A percentile compares a stretch with the other conserved stretches of the same genome.
Conservation (phyloP, 331 rosid genomes). For the Spiraea crenata region DNA sequence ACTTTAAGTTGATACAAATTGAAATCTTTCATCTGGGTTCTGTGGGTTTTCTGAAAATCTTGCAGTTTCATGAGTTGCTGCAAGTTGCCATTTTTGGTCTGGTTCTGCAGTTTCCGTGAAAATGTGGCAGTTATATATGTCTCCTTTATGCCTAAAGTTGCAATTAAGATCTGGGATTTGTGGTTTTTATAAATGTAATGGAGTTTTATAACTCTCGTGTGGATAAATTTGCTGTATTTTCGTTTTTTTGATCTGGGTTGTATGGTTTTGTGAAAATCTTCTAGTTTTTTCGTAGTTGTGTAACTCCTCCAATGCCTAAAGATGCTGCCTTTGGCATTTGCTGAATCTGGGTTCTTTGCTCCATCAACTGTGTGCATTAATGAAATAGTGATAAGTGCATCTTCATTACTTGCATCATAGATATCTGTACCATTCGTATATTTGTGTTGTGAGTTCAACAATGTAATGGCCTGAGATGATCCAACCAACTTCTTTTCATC, state of each 20-base stretch:
- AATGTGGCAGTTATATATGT: no score
- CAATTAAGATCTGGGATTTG: background rate
- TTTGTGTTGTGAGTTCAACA: no score
- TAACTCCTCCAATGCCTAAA: no score
- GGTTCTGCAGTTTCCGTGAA: no score
- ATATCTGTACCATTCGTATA: no score
- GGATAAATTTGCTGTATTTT: no score
- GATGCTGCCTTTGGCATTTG: no score
- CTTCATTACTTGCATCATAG: no score
- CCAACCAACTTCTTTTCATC: no score
- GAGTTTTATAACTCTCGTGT: no score
- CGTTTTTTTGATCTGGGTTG: background rate
- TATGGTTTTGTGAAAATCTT: slow-evolving; percentile 10
- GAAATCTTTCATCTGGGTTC: background rate
- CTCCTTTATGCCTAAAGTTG: no score
- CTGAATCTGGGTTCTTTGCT: slow-evolving; percentile 10
- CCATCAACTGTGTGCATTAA: slow-evolving; percentile 29
- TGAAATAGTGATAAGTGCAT: slow-evolving; percentile 22
- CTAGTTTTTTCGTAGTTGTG: background rate
- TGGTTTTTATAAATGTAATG: background rate
- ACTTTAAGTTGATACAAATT: background rate
- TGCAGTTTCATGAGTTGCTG: slow-evolving; percentile 3
- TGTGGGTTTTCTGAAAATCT: background rate
- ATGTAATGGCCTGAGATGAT: no score
- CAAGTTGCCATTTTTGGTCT: background rate